Percentiles rank a stretch among this genome's conserved stretches.
phyloP scores from a whole-genome alignment of 1,139 yeast species.

The Suhomyces bribrorum region DNA sequence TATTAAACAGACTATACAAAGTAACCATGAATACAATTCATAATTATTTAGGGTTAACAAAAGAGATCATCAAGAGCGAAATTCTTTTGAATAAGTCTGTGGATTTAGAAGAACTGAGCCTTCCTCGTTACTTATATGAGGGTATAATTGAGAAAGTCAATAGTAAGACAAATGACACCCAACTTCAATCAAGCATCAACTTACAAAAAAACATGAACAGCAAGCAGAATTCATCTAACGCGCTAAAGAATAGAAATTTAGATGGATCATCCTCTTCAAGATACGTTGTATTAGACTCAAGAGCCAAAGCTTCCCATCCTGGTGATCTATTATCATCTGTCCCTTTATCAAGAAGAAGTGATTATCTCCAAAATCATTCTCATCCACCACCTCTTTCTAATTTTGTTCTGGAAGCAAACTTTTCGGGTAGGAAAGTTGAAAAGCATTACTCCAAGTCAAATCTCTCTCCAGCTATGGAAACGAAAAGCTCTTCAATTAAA shows the following conservation, averaged over 20 bases:
- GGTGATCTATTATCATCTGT: constrained; percentile 86
- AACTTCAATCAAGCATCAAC: constrained; percentile 5
- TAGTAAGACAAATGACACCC: constrained; percentile 4
- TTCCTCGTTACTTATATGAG: constrained; percentile 67
- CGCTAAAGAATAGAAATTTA: background rate
- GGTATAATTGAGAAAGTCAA: constrained; percentile 52
- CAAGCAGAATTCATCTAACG: constrained; percentile 1
- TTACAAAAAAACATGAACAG: constrained; percentile 2
- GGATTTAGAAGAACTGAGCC: constrained; percentile 15
- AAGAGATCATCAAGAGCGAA: constrained; percentile 81
- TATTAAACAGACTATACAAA: constrained; percentile 78
- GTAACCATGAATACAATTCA: constrained; percentile 92
- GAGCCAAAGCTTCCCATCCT: constrained; percentile 63
- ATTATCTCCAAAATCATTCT: constrained; percentile 23
- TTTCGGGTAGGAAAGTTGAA: constrained; percentile 3
- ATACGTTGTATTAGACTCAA: constrained; percentile 65
- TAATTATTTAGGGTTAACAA: constrained; percentile 79
- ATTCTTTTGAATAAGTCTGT: constrained; percentile 57
- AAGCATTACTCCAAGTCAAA: background rate
- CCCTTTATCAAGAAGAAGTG: constrained; percentile 61
- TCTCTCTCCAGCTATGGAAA: background rate
- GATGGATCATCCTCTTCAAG: constrained; percentile 41
- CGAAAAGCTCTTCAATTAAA: constrained; percentile 4
- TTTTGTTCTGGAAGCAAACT: constrained; percentile 11
- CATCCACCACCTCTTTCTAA: constrained; percentile 8